Evolutionary conservation across 75 land plant species (phyloP).

Genomic region (Cupressus sempervirens): DNA sequence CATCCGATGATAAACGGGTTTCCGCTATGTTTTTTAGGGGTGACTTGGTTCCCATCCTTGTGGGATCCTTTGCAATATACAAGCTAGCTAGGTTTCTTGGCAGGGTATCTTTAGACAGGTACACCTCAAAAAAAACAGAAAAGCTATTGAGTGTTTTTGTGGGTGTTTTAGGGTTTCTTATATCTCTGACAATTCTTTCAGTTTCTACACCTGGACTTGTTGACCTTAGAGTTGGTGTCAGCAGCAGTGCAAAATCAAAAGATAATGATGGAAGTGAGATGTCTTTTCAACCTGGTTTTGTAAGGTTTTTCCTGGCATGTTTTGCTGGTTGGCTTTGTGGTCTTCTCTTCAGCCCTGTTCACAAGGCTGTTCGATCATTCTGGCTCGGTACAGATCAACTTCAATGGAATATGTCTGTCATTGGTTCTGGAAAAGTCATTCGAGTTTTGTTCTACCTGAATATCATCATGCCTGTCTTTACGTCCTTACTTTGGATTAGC

Average conservation of each 20-base stretch:
- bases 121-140: slow-evolving; percentile 49
- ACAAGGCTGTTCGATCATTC: slow-evolving; percentile 44
- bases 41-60: slow-evolving; percentile 28
- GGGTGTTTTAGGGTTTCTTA: slow-evolving; percentile 46
- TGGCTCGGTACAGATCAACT: slow-evolving; percentile 90
- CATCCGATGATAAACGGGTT: slow-evolving; percentile 5
- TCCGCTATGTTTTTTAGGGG: slow-evolving; percentile 14
- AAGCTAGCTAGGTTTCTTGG: slow-evolving; percentile 24
- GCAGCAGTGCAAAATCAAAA: not conserved
- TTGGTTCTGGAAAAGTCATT: slow-evolving; percentile 39
- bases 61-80: slow-evolving; percentile 26
- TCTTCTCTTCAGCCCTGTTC: slow-evolving; percentile 45
- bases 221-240: not conserved
- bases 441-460: slow-evolving; percentile 38
- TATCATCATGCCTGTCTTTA: slow-evolving; percentile 25
- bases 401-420: slow-evolving; percentile 49
- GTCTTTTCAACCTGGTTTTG: slow-evolving; percentile 16
- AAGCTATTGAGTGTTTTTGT: slow-evolving; percentile 35
- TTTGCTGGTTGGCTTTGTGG: slow-evolving; percentile 44
- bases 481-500: slow-evolving; percentile 57
- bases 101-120: slow-evolving; percentile 42
- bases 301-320: slow-evolving; percentile 29
- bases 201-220: slow-evolving; percentile 25
- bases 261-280: slow-evolving; percentile 15
- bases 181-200: slow-evolving; percentile 24